Conservation (phyloP, 169 alveolate genomes). For the Plasmodium vivax region DNA sequence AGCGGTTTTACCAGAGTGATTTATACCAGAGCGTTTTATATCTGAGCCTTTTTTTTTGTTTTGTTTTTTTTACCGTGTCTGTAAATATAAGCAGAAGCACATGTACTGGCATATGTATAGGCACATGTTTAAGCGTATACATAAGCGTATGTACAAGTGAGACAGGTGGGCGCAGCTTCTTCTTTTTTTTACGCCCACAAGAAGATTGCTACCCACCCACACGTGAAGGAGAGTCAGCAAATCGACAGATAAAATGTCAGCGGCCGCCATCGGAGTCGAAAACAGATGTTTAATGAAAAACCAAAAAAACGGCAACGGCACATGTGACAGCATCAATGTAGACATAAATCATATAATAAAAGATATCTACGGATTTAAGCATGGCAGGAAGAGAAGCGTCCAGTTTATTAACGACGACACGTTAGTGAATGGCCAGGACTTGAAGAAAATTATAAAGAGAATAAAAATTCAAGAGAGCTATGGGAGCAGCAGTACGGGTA, state of each 20-base stretch:
- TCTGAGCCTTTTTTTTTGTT: not conserved
- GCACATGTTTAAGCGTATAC: not conserved
- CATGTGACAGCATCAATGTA: constrained; percentile 41
- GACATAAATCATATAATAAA: constrained; percentile 60
- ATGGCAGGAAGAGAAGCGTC: constrained; percentile 54
- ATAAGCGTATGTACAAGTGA: not conserved
- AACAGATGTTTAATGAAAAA: constrained; percentile 54
- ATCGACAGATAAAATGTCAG: constrained; percentile 22
- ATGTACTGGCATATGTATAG: not conserved
- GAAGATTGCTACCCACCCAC: not conserved
- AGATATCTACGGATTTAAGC: constrained; percentile 47
- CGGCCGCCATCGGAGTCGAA: constrained; percentile 59
- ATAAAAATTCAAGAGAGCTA: constrained; percentile 36
- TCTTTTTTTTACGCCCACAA: not conserved
- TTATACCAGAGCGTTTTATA: not conserved
- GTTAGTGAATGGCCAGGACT: not conserved
- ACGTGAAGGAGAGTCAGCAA: not conserved
- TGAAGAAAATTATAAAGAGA: constrained; percentile 34
- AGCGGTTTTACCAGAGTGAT: too few species aligned
- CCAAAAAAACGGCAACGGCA: not conserved
- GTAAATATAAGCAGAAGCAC: not conserved
- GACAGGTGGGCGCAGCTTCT: not conserved
- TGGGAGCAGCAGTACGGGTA: not conserved
- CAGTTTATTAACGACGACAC: constrained; percentile 59
- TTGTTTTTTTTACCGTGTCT: not conserved